Evolutionary conservation across 2,329 filamentous ascomycete species (phyloP).

Genomic region (Proliferodiscus dingleyae): DNA sequence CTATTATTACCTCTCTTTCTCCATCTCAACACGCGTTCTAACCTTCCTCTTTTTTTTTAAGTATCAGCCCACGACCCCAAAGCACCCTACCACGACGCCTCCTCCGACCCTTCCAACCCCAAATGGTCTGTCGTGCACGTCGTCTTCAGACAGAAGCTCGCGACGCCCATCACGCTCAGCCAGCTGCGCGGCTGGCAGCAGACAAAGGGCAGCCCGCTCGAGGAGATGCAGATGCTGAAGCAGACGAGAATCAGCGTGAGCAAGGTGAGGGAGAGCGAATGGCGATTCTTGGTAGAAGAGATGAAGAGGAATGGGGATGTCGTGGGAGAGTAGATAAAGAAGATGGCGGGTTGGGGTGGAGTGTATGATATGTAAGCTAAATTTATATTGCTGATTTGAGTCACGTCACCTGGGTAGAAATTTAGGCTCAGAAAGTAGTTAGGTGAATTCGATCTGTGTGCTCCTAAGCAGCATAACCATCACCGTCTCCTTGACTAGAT

Average conservation of each 20-base stretch:
- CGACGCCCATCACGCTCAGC: constrained; percentile 62
- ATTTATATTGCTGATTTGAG: too few species aligned
- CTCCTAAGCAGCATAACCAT: too few species aligned
- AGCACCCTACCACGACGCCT: constrained; percentile 79
- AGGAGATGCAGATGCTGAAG: constrained; percentile 77
- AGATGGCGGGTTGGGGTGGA: background rate
- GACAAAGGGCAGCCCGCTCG: constrained; percentile 51
- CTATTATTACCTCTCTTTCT: too few species aligned
- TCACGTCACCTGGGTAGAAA: too few species aligned
- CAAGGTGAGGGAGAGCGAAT: constrained; percentile 59
- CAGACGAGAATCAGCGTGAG: constrained; percentile 79
- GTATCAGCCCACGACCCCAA: constrained; percentile 60
- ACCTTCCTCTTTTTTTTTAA: constrained; percentile 2
- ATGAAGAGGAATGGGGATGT: constrained; percentile 26
- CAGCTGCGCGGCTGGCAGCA: constrained; percentile 62
- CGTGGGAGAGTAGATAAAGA: background rate
- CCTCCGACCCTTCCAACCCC: constrained; percentile 62
- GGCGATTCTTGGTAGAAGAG: constrained; percentile 55
- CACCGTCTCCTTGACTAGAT: too few species aligned
- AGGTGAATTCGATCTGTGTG: too few species aligned
- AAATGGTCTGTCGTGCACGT: constrained; percentile 91
- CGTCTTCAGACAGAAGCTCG: constrained; percentile 78
- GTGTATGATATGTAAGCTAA: background rate
- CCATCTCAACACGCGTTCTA: too few species aligned
- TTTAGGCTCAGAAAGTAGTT: too few species aligned